A percentile compares a stretch with the other conserved stretches of the same genome.
phyloP scores from a whole-genome alignment of 2,329 filamentous ascomycete species.

The Aspergillus quadrilineatus region DNA sequence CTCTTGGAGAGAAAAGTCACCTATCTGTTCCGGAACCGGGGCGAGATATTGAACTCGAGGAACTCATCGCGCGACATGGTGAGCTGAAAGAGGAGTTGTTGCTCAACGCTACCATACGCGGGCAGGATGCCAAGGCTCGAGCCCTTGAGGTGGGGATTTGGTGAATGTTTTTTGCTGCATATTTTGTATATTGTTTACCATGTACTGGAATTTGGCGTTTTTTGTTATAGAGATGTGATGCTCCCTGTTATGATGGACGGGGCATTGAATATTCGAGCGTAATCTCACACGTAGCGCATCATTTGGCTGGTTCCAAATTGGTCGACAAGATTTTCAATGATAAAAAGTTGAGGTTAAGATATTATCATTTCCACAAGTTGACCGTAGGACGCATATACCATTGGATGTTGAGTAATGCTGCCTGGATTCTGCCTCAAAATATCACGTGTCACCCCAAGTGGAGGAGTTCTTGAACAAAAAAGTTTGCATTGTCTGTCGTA shows the following conservation, averaged over 20 bases:
- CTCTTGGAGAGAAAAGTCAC: constrained; percentile 26
- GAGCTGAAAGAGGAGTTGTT: constrained; percentile 44
- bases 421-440: neutral
- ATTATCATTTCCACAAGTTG: too few species aligned
- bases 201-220: neutral
- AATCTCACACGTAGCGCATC: neutral
- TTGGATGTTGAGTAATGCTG: neutral
- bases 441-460: neutral
- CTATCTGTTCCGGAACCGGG: constrained; percentile 42
- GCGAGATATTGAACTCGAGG: constrained; percentile 44
- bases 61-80: constrained; percentile 46
- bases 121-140: constrained; percentile 52
- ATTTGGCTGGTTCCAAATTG: constrained; percentile 20
- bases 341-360: neutral
- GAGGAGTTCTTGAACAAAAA: constrained; percentile 19
- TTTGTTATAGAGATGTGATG: constrained; percentile 1
- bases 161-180: constrained; percentile 53
- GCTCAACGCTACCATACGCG: constrained; percentile 50
- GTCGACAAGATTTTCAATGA: neutral
- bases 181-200: constrained; percentile 7
- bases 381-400: too few species aligned
- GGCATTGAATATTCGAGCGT: constrained; percentile 1
- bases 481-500: constrained; percentile 44
- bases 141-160: constrained; percentile 54
- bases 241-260: neutral